Conservation (phyloP, 2,329 filamentous ascomycete genomes). For the Paecilomyces sp. region DNA sequence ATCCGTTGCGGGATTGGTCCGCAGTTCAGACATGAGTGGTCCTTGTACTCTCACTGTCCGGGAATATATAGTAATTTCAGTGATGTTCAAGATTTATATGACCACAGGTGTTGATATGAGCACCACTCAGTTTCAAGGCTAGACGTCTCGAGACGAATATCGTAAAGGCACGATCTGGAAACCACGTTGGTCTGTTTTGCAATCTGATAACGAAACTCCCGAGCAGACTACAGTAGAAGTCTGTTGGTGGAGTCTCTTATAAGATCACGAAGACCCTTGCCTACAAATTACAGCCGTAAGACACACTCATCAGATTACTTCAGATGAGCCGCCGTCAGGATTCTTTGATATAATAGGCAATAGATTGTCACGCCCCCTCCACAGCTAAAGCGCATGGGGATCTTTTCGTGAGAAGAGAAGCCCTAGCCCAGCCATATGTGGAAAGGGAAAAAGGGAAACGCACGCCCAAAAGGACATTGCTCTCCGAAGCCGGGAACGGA, state of each 20-base stretch:
- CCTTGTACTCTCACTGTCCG: not conserved
- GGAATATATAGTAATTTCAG: not conserved
- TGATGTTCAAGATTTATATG: not conserved
- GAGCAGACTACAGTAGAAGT: not conserved
- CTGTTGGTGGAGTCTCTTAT: not conserved
- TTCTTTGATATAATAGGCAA: not conserved
- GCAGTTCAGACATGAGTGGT: not conserved
- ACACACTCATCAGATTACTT: not conserved
- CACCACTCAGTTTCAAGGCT: too few relatives aligned
- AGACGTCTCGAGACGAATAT: too few relatives aligned
- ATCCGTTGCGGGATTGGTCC: not conserved
- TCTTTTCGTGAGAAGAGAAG: conserved; percentile 25
- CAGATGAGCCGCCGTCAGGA: not conserved
- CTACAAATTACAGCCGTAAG: not conserved
- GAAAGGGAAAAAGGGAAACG: conserved; percentile 39
- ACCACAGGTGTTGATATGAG: too few relatives aligned
- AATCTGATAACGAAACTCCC: not conserved
- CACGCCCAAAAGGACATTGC: conserved; percentile 14
- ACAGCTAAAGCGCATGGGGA: conserved; percentile 39
- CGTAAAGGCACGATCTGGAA: too few relatives aligned
- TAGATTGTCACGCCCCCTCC: conserved; percentile 40
- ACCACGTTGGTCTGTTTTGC: not conserved
- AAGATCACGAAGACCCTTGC: not conserved
- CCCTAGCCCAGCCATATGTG: conserved; percentile 39
- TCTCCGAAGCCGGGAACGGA: conserved; percentile 46